Evolutionary conservation across 768 basidiomycete genomes (phyloP), one percentile per base, ranked within the genome.

Genomic region (Termitomyces sp.): DNA sequence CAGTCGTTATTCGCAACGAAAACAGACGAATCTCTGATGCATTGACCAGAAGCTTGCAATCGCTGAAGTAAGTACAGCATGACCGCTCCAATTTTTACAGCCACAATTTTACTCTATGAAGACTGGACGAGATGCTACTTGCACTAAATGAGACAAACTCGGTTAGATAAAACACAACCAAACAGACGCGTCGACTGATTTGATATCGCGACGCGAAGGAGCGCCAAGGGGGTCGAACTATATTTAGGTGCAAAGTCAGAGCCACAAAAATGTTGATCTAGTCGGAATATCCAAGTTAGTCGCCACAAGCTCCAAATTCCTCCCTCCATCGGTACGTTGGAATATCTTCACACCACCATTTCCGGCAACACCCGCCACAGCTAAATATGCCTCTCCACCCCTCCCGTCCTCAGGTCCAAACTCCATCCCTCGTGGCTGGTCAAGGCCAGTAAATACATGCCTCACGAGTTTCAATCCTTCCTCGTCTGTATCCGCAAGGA

Each of bases 401-500:
- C 76, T 75, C n/a, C 70, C 71, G 56, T 72, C 66, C 56, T 69
- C 61, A 2, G 78, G 75, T 5, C 82, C 80, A 54, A 87, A 73
- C 69, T 79, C 76, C 84, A 89, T 87, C 4, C 85, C 87, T 32
- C 86, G 73, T 35, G 88, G 77, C 66, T 87, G 82, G 62, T 83
- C 73, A 52, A 87, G 68, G 11, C 85, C 84, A 0, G 85, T 87
- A 71, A 77, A 86, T 20, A 86, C 79, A 56, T 86, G 82, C 4
- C 62, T 63, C 8, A 80, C 67, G 5, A 78, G 64, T 30, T 63
- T 65, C 51, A 74, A 69, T 35, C 65, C 63, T 52, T 70, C 73
- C 24, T 56, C 32, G 7, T 26, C 36, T 13, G 65, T 62, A 28
- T 41, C 62, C 55, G 54, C 41, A 46, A 65, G 45, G 22, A 75